Base-by-base conservation (phyloP, 345 rosid species). In the Trapa bicornis region DNA sequence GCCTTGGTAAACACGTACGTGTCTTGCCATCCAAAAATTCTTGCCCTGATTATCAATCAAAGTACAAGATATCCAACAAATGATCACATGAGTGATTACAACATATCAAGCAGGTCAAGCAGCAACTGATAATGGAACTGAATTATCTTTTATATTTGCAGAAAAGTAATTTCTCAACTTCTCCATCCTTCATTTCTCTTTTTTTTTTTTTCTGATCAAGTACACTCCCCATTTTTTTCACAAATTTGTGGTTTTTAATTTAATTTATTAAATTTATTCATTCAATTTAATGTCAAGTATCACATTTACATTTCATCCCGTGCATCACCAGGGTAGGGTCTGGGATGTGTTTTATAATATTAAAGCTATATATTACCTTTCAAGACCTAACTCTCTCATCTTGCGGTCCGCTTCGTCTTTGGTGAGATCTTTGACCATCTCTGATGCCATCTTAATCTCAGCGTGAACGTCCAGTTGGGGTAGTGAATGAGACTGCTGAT, bases 391-490 rank as follows among this genome's bases (percentile, higher is more conserved):
- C 41, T 77, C 76, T 64, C 70, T 81, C 66, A 80, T 71, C 53
- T 75, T 80, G 47, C 22, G 75, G n/a, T 37, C 54, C 45, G 15
- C 58, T 61, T 73, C 72, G 37, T 69, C 64, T 0, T 68, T 64
- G 37, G 64, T 68, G 41, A 77, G 64, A 7, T 62, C 60, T 69
- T 66, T 65, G 6, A 17, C 66, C 6, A 73, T 17, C 52, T 75
- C 79, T 17, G 68, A 56, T 47, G 74, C 82, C 71, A 85, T 61
- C 37, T 74, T 69, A 3, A 80, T 36, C 74, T 85, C 89, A 7
- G 65, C 65, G 6, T 67, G 64, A n/a, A 79, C 56, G 64, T 79
- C 68, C 65, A 76, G 7, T 35, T 43, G 14, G 29, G 48, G 38
- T 3, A 52, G 12, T n/a, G 37, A 9, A 58, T 11, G 35, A 11